A percentile compares a stretch with the other conserved stretches of the same genome.
Conservation (phyloP, 345 rosid genomes). For the Anacardium occidentale region DNA sequence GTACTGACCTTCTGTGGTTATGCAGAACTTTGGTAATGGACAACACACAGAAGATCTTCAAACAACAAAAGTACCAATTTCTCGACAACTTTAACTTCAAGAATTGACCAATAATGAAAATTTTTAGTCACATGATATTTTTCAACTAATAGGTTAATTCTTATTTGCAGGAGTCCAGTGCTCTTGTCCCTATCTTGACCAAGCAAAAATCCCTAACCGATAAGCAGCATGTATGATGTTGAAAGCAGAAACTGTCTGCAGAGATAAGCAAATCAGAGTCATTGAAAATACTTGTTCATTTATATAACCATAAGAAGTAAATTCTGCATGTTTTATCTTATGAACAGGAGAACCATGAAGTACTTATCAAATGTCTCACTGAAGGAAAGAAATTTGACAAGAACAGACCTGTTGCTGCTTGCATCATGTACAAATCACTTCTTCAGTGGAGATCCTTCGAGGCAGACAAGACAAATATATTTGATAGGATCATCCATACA, state of each 20-base stretch:
- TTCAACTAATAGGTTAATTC: slow-evolving; percentile 7
- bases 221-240: slow-evolving; percentile 46
- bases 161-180: slow-evolving; percentile 42
- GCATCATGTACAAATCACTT: slow-evolving; percentile 49
- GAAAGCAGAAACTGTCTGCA: slow-evolving; percentile 7
- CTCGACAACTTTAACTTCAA: not conserved
- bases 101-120: not conserved
- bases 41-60: slow-evolving; percentile 38
- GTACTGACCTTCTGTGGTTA: slow-evolving; percentile 17
- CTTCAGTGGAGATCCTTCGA: slow-evolving; percentile 71
- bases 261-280: not conserved
- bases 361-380: slow-evolving; percentile 45
- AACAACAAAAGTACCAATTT: slow-evolving; percentile 36
- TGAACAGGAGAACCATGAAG: slow-evolving; percentile 58
- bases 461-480: slow-evolving; percentile 60
- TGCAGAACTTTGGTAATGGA: slow-evolving; percentile 48
- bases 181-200: slow-evolving; percentile 32
- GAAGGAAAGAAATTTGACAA: slow-evolving; percentile 50
- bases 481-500: slow-evolving; percentile 52
- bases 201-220: slow-evolving; percentile 58
- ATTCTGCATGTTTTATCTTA: slow-evolving; percentile 6
- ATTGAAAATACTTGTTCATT: not conserved
- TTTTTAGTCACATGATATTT: not conserved
- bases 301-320: slow-evolving; percentile 8
- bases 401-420: slow-evolving; percentile 55